phyloP scores from a whole-genome alignment of 1,284 basidiomycete genomes.

The Stygiomarasmius scandens region DNA sequence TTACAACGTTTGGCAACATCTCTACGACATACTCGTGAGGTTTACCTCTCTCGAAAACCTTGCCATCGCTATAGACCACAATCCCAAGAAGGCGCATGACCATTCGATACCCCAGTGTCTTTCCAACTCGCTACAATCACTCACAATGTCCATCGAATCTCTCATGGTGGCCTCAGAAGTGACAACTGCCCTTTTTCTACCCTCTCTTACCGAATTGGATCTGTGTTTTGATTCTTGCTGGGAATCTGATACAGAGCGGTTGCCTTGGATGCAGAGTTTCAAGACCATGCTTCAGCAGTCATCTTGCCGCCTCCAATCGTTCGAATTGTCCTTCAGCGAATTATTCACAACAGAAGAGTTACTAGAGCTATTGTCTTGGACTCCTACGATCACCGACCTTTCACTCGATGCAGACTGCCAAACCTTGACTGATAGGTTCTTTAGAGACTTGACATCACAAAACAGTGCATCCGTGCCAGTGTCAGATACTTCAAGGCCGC shows the following conservation, averaged over 20 bases:
- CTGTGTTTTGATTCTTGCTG: background rate
- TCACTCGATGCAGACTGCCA: background rate
- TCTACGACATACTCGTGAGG: background rate
- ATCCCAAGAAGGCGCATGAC: background rate
- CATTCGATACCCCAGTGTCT: background rate
- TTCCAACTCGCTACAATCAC: background rate
- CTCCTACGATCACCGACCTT: background rate
- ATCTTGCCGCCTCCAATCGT: background rate
- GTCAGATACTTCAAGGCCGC: too few species aligned
- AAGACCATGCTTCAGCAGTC: background rate
- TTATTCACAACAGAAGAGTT: background rate
- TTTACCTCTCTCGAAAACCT: background rate
- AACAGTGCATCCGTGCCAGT: too few species aligned
- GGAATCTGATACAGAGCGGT: background rate
- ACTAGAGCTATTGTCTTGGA: background rate
- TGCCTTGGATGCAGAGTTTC: background rate
- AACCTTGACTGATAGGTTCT: background rate
- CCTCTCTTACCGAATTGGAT: background rate
- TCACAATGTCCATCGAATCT: background rate
- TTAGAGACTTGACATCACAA: background rate
- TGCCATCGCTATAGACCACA: background rate
- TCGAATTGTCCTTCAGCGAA: background rate
- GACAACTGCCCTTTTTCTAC: background rate
- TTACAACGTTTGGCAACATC: background rate
- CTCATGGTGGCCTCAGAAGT: background rate